These are phyloP conservation scores for Fusarium multiceps DNA, from an alignment of 2,329 filamentous ascomycete species.

Conservation along the genomic window DNA sequence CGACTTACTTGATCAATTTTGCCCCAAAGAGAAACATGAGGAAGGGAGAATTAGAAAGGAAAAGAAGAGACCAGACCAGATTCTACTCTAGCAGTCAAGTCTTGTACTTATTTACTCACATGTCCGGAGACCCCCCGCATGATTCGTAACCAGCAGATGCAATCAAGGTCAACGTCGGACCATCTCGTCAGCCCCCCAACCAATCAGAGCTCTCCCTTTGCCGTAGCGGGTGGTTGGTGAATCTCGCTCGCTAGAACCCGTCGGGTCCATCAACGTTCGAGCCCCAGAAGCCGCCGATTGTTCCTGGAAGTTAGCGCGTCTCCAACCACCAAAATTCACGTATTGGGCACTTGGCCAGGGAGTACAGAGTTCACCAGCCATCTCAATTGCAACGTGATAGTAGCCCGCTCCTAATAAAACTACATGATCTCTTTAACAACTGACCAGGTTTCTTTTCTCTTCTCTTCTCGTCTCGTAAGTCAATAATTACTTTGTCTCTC, in stretches of 20 bases:
- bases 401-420: constrained; percentile 33
- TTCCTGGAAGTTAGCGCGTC: constrained; percentile 37
- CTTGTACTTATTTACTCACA: background rate
- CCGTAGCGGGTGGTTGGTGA: constrained; percentile 31
- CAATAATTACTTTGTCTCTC: constrained; percentile 22
- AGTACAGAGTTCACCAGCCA: constrained; percentile 41
- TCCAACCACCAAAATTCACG: constrained; percentile 45
- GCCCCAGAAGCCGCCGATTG: constrained; percentile 16
- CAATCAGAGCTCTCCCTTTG: constrained; percentile 13
- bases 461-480: background rate
- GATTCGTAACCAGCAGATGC: constrained; percentile 12
- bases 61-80: background rate
- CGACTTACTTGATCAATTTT: background rate
- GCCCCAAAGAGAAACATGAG: background rate
- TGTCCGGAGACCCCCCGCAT: constrained; percentile 1
- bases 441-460: constrained; percentile 18
- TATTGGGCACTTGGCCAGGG: constrained; percentile 12
- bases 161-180: background rate
- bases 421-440: constrained; percentile 19
- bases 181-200: background rate
- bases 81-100: background rate
- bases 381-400: constrained; percentile 36
- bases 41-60: background rate
- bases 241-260: constrained; percentile 12
- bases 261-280: constrained; percentile 16